Evolutionary conservation across 164 flowering plant genomes (phyloP).

Genomic region (Vitis amurensis): DNA sequence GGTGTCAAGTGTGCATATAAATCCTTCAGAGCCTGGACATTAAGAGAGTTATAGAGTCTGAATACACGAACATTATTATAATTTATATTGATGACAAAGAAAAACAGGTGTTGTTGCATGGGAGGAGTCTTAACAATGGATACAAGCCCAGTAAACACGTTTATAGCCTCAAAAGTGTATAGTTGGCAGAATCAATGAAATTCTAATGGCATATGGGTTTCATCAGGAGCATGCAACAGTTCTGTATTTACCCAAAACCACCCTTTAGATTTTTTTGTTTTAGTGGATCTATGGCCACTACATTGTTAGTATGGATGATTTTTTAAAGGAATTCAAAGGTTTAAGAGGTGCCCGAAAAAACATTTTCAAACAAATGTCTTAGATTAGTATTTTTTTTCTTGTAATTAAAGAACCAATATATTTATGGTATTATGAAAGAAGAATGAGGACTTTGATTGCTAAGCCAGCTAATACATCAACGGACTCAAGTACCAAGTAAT

Average conservation of each 20-base stretch:
- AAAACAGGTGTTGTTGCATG: background rate
- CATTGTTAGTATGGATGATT: too few species aligned
- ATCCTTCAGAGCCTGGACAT: conserved; percentile 33
- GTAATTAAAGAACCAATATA: too few species aligned
- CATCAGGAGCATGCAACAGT: background rate
- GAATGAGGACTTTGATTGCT: too few species aligned
- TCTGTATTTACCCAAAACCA: background rate
- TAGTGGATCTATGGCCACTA: background rate
- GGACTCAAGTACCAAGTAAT: too few species aligned
- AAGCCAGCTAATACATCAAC: too few species aligned
- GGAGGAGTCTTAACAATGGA: too few species aligned
- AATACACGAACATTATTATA: too few species aligned
- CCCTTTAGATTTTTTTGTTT: background rate
- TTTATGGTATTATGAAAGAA: too few species aligned
- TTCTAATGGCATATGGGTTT: background rate
- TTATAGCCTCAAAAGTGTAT: background rate
- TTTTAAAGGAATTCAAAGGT: background rate
- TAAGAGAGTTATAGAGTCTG: too few species aligned
- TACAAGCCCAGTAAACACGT: too few species aligned
- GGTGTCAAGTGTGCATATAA: conserved; percentile 34
- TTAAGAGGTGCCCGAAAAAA: background rate
- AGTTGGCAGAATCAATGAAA: background rate
- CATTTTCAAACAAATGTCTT: background rate
- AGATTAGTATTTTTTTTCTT: background rate
- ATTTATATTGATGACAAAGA: background rate